Base-by-base conservation (phyloP, 2,329 filamentous ascomycete genomes). In the Neonectria punicea region DNA sequence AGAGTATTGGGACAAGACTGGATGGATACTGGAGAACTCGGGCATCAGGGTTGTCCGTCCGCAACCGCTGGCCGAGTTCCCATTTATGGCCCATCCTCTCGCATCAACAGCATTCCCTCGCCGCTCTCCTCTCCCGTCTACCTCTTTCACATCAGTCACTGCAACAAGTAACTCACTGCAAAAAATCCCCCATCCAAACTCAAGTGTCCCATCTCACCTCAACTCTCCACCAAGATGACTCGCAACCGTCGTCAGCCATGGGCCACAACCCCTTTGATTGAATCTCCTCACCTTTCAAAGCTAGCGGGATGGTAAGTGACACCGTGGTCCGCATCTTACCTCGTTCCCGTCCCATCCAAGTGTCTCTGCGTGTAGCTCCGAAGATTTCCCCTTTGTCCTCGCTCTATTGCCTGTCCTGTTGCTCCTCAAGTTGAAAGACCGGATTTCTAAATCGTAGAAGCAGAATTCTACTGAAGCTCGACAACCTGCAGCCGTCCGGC, bases 401-500 rank as follows among this genome's bases (percentile, higher is more conserved):
- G 39, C 14, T 7, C 41, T 22, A 1, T 1, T 16, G 14, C 16
- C 4, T 14, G 32, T 10, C 8, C 32, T 22, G 3, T 1, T 16
- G 11, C 25, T 5, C n/a, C 41, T 9, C 25, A 8, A 5, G 2
- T 59, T 58, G 39, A 59, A 63, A 55, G 55, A 50, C 34, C 44
- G 14, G 67, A 62, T 57, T 60, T 64, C 67, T 71, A 68, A 68
- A 66, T 63, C 61, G 59, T 51, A 64, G 62, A 66, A 84, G 92
- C 83, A 89, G 91, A 81, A 87, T 96, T 80, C 93, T 91, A 78
- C 88, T 96, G 74, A 96, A 96, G 78, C 87, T 95, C 63, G 93
- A 96, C 73, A 92, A 90, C 74, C 84, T 93, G 62, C 93, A 97
- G 77, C 93, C 93, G 8, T 91, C 90, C 8, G 92, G 92, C 67